phyloP scores from a whole-genome alignment of 1,284 basidiomycete genomes.

The Ceratobasidium sp. region DNA sequence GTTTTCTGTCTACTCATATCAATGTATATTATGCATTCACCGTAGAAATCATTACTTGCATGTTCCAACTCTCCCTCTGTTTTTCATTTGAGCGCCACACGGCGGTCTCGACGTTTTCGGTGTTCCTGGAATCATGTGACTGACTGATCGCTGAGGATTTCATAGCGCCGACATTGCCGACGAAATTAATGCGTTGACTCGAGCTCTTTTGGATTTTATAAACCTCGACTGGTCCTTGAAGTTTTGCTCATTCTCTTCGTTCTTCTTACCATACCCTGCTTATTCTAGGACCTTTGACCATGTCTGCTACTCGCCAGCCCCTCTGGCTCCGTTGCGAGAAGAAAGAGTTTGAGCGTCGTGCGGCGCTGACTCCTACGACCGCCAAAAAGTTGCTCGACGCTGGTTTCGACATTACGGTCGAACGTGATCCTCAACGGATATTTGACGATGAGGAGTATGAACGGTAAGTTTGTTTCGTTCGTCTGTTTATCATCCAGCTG shows the following conservation, averaged over 20 bases:
- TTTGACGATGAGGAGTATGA: conserved; percentile 96
- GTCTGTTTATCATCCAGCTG: conserved; percentile 27
- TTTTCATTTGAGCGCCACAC: conserved; percentile 24
- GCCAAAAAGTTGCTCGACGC: conserved; percentile 91
- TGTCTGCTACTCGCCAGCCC: conserved; percentile 49
- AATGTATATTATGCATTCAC: conserved; percentile 45
- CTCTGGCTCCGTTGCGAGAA: conserved; percentile 96
- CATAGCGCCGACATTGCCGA: conserved; percentile 35
- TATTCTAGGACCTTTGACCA: conserved; percentile 2
- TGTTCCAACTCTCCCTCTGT: conserved; percentile 6
- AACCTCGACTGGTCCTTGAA: not conserved
- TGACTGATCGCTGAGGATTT: conserved; percentile 36
- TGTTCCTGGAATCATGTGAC: conserved; percentile 34
- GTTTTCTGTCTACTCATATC: conserved; percentile 21
- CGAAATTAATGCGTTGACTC: conserved; percentile 37
- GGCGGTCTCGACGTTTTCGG: not conserved
- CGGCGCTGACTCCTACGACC: conserved; percentile 93
- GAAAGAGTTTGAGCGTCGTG: conserved; percentile 92
- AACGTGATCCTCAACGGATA: conserved; percentile 94
- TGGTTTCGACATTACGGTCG: conserved; percentile 93
- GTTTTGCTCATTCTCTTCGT: conserved; percentile 9
- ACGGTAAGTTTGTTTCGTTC: conserved; percentile 69
- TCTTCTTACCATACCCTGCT: not conserved
- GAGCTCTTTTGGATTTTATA: conserved; percentile 25
- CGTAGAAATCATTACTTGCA: conserved; percentile 45